A percentile compares a stretch with the other conserved stretches of the same genome.
These are phyloP conservation scores for Athelia sp. DNA, from an alignment of 1,284 basidiomycete species.

Conservation along the genomic window DNA sequence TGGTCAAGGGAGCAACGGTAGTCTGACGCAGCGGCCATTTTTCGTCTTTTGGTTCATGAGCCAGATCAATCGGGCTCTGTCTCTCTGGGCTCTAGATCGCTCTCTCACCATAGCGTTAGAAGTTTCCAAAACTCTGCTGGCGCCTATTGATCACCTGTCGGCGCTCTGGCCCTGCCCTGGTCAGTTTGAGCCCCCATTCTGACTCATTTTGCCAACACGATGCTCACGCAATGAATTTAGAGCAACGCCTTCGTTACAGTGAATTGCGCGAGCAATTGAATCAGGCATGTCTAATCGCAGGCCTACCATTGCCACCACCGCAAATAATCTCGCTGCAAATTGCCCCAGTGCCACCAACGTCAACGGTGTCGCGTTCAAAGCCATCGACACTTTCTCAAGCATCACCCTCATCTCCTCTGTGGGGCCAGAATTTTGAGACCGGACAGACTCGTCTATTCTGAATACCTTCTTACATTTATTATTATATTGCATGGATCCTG, in stretches of 20 bases:
- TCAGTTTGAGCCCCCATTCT: not conserved
- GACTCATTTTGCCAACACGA: not conserved
- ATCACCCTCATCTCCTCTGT: not conserved
- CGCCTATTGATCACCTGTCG: not conserved
- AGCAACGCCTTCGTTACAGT: not conserved
- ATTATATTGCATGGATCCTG: too few relatives aligned
- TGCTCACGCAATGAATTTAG: not conserved
- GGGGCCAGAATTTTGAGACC: not conserved
- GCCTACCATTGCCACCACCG: not conserved
- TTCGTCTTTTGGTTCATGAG: conserved; percentile 77
- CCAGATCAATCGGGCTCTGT: conserved; percentile 49
- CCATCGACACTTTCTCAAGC: not conserved
- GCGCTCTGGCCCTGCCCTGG: conserved; percentile 1
- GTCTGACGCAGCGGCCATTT: conserved; percentile 56
- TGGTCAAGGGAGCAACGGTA: conserved; percentile 37
- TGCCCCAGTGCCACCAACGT: not conserved
- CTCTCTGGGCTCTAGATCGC: not conserved
- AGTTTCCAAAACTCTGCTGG: not conserved
- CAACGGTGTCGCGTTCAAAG: not conserved
- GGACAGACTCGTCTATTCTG: not conserved
- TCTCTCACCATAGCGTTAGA: not conserved
- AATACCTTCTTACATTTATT: too few relatives aligned
- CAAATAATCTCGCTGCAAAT: not conserved
- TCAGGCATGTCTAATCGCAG: not conserved
- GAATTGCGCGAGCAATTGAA: not conserved